phyloP scores from a whole-genome alignment of 345 rosid species.

The Physaria fendleri region DNA sequence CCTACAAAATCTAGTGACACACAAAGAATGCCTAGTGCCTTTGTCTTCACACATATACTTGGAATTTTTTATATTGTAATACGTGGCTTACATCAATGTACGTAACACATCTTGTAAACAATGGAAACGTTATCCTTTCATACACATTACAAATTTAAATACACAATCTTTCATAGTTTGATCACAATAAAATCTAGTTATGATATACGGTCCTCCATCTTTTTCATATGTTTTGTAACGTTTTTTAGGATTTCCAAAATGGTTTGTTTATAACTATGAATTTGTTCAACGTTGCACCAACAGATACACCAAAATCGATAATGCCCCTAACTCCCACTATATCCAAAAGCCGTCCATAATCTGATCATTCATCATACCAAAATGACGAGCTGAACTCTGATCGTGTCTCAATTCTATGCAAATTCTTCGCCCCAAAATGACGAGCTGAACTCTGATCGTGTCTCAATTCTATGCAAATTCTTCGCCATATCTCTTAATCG shows the following conservation, averaged over 20 bases:
- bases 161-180: neutral
- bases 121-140: neutral
- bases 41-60: conserved; percentile 23
- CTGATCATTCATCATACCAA: too few relatives aligned
- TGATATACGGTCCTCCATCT: neutral
- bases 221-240: neutral
- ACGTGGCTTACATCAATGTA: conserved; percentile 2
- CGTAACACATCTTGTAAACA: conserved; percentile 3
- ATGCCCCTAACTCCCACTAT: too few relatives aligned
- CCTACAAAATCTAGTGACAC: conserved; percentile 33
- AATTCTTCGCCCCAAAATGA: too few relatives aligned
- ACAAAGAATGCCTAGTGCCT: conserved; percentile 6
- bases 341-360: too few relatives aligned
- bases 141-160: neutral
- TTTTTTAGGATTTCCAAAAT: neutral
- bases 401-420: too few relatives aligned
- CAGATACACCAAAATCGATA: too few relatives aligned
- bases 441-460: too few relatives aligned
- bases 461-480: too few relatives aligned
- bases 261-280: too few relatives aligned
- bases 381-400: too few relatives aligned
- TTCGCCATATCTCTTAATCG: too few relatives aligned
- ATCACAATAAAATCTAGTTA: neutral
- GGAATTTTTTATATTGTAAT: conserved; percentile 1
- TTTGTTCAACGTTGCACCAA: too few relatives aligned